Conservation (phyloP, 2,329 filamentous ascomycete species). For the Aspergillus sp. region DNA sequence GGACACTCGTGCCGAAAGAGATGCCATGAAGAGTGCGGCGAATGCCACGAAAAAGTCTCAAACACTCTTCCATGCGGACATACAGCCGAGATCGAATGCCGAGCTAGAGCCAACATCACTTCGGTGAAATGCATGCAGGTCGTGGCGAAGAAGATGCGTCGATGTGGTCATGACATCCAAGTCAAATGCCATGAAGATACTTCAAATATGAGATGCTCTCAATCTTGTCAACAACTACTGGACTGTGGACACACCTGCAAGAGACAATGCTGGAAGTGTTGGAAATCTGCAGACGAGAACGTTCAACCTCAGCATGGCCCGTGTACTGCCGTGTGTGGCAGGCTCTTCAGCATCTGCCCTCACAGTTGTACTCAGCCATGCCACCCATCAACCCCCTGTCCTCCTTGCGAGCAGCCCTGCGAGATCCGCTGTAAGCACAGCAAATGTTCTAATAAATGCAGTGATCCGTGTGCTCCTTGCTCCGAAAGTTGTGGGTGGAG, state of each 20-base stretch:
- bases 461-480: slow-evolving; percentile 10
- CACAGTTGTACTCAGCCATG: no score
- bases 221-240: background rate
- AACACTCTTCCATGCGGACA: slow-evolving; percentile 5
- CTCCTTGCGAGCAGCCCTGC: no score
- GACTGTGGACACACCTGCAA: background rate
- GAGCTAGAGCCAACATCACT: background rate
- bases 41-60: background rate
- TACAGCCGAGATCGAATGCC: slow-evolving; percentile 2
- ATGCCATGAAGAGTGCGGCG: slow-evolving; percentile 7
- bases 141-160: background rate
- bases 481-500: slow-evolving; percentile 8
- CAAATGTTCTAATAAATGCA: slow-evolving; percentile 4
- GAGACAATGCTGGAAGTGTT: background rate
- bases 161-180: background rate
- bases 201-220: background rate
- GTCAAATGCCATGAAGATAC: background rate
- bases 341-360: no score
- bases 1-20: slow-evolving; percentile 6
- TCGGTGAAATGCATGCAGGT: background rate
- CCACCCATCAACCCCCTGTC: no score
- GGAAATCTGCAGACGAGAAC: background rate
- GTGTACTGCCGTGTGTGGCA: no score
- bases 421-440: no score
- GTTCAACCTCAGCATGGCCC: background rate